Percentiles rank a stretch among this genome's conserved stretches.
Conservation (phyloP, 2,329 filamentous ascomycete genomes). For the Capronia coronata region DNA sequence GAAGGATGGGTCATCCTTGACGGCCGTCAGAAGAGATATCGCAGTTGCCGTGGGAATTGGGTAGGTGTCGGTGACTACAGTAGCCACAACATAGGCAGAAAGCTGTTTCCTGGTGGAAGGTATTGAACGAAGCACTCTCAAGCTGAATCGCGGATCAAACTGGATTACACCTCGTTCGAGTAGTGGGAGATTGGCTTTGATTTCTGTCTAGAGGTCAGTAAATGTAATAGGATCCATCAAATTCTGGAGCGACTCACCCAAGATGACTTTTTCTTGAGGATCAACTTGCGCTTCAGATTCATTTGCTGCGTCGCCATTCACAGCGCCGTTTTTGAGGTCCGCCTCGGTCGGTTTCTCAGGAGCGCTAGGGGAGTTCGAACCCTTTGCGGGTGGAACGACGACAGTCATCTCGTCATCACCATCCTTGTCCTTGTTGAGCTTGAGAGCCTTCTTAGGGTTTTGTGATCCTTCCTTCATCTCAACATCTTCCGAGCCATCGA, state of each 20-base stretch:
- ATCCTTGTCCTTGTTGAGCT: conserved; percentile 61
- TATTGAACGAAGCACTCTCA: conserved; percentile 89
- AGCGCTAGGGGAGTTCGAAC: conserved; percentile 52
- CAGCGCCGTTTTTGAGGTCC: conserved; percentile 63
- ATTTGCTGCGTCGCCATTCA: conserved; percentile 34
- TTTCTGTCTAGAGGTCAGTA: conserved; percentile 54
- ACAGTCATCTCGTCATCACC: conserved; percentile 74
- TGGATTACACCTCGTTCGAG: conserved; percentile 85
- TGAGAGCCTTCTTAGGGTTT: conserved; percentile 48
- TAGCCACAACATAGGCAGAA: conserved; percentile 70
- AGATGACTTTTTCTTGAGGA: conserved; percentile 46
- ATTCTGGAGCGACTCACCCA: conserved; percentile 39
- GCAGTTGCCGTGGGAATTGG: conserved; percentile 60
- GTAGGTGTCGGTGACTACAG: conserved; percentile 76
- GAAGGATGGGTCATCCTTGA: conserved; percentile 55
- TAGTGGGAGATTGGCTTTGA: conserved; percentile 87
- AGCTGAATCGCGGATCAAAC: conserved; percentile 91
- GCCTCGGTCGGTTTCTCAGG: conserved; percentile 57
- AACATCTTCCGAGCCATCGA: conserved; percentile 60
- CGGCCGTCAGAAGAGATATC: conserved; percentile 62
- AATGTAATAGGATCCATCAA: too few species aligned
- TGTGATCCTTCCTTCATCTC: conserved; percentile 62
- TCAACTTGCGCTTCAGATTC: conserved; percentile 41
- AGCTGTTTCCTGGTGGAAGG: conserved; percentile 91
- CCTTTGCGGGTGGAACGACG: conserved; percentile 68